Conservation (phyloP, 305 asterid species). For the Fraxinus angustifolia region DNA sequence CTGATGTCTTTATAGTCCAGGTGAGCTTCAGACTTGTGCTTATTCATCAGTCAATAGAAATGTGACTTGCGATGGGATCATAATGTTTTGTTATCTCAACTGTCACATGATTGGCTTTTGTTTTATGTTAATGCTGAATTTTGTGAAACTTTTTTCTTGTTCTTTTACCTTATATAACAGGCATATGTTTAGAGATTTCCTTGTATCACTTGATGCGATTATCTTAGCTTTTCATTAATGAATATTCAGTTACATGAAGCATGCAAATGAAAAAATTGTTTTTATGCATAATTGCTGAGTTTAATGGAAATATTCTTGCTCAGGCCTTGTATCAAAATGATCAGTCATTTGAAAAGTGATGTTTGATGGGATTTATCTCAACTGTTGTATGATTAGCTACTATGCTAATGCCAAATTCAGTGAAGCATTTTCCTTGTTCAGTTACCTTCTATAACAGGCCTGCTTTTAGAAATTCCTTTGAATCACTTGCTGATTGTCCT, state of each 20-base stretch:
- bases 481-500: slow-evolving; percentile 2
- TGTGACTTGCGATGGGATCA: neutral
- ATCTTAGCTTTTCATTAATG: slow-evolving; percentile 8
- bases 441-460: neutral
- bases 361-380: neutral
- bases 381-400: neutral
- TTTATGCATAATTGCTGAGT: neutral
- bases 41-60: neutral
- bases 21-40: slow-evolving; percentile 38
- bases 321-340: neutral
- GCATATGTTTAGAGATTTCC: neutral
- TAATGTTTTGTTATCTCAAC: neutral
- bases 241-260: slow-evolving; percentile 13
- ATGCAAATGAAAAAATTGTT: slow-evolving; percentile 1
- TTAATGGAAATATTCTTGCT: neutral
- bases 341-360: neutral
- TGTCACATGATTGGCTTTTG: neutral
- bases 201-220: slow-evolving; percentile 11
- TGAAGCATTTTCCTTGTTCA: neutral
- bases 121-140: neutral
- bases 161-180: neutral
- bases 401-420: neutral
- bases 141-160: neutral
- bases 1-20: slow-evolving; percentile 86
- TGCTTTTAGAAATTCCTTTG: neutral